phyloP scores from a whole-genome alignment of 2,329 filamentous ascomycete species.

The Dendrostoma leiphaemia region DNA sequence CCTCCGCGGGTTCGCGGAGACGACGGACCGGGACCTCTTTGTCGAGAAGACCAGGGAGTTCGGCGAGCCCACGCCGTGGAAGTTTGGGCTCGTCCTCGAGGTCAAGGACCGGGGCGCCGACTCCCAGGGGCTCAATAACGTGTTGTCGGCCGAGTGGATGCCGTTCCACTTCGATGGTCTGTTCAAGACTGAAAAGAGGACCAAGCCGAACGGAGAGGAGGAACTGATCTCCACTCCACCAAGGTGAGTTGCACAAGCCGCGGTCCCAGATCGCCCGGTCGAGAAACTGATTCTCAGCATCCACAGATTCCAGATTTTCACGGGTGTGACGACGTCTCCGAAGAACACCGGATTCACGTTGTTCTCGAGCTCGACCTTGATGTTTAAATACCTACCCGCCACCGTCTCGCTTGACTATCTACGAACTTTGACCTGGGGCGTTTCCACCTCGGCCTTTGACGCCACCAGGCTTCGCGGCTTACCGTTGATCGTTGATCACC shows the following conservation, averaged over 20 bases:
- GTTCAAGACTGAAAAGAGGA: constrained; percentile 49
- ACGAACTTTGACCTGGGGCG: constrained; percentile 43
- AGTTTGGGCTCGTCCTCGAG: constrained; percentile 49
- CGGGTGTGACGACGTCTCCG: constrained; percentile 43
- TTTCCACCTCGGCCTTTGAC: constrained; percentile 47
- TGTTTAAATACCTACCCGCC: constrained; percentile 45
- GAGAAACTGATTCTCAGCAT: not conserved
- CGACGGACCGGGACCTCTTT: constrained; percentile 42
- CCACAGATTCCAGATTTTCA: constrained; percentile 50
- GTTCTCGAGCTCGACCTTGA: constrained; percentile 48
- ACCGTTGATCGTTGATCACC: constrained; percentile 44
- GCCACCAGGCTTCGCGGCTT: constrained; percentile 40
- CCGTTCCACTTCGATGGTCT: constrained; percentile 57
- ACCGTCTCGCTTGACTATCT: constrained; percentile 34
- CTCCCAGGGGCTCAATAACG: constrained; percentile 47
- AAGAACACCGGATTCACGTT: constrained; percentile 52
- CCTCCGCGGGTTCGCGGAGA: constrained; percentile 49
- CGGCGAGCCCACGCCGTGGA: constrained; percentile 49
- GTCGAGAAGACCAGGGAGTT: constrained; percentile 45
- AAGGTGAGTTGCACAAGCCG: constrained; percentile 27
- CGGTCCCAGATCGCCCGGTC: not conserved
- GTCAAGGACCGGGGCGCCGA: constrained; percentile 47
- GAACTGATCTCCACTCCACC: constrained; percentile 42
- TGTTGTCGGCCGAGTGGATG: constrained; percentile 53
- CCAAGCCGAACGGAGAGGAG: constrained; percentile 34